Conservation (phyloP, 2,329 filamentous ascomycete species). For the Ceratocystis variospora region DNA sequence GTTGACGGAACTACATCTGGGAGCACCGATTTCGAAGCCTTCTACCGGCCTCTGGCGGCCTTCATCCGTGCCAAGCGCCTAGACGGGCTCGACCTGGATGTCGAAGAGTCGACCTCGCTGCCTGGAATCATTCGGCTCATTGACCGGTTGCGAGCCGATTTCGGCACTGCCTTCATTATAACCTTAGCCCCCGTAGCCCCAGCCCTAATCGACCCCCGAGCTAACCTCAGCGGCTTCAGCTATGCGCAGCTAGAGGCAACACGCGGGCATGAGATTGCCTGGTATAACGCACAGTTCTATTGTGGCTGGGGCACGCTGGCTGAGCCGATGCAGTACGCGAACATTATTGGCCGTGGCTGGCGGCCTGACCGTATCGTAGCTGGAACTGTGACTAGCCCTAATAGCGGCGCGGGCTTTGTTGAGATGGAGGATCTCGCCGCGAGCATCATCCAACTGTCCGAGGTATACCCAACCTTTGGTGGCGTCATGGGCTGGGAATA, state of each 20-base stretch:
- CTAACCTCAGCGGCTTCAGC: constrained; percentile 66
- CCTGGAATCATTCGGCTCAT: constrained; percentile 52
- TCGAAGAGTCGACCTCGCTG: constrained; percentile 64
- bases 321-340: constrained; percentile 35
- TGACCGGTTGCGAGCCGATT: constrained; percentile 53
- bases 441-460: constrained; percentile 32
- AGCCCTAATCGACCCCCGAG: constrained; percentile 41
- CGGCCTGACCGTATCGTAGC: constrained; percentile 59
- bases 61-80: constrained; percentile 48
- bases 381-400: constrained; percentile 66
- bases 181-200: constrained; percentile 72
- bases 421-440: constrained; percentile 33
- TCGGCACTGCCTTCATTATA: constrained; percentile 57
- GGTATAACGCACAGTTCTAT: constrained; percentile 92
- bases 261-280: constrained; percentile 53
- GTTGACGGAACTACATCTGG: background rate
- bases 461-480: constrained; percentile 54
- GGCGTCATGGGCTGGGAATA: constrained; percentile 95
- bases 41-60: constrained; percentile 55
- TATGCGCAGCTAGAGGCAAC: constrained; percentile 61
- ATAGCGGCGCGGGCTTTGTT: constrained; percentile 50
- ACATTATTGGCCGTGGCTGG: constrained; percentile 51
- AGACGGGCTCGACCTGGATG: constrained; percentile 63
- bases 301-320: constrained; percentile 62
- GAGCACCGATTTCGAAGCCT: constrained; percentile 48